Evolutionary conservation across 2,329 filamentous ascomycete species (phyloP).

Genomic region (Pseudogymnoascus sp.): DNA sequence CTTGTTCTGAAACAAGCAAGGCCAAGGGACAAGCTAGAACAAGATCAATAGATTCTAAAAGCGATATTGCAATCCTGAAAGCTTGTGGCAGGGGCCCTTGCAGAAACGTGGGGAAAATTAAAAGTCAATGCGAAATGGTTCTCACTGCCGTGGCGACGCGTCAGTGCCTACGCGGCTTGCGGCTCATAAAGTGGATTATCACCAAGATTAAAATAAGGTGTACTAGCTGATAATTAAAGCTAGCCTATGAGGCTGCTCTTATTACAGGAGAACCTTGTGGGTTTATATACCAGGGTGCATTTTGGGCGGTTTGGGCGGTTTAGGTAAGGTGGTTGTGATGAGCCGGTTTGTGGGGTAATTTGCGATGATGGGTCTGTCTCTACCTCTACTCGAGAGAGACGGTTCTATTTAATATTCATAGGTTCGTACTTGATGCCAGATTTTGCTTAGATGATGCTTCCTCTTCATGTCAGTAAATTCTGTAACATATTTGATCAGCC

Average conservation of each 20-base stretch:
- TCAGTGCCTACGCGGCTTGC: not conserved
- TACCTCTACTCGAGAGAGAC: not conserved
- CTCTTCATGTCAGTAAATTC: not conserved
- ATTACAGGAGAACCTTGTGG: not conserved
- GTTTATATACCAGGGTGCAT: not conserved
- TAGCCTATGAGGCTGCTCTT: slow-evolving; percentile 17
- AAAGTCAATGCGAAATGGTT: not conserved
- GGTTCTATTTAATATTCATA: not conserved
- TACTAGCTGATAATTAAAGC: slow-evolving; percentile 20
- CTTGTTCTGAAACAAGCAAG: not conserved
- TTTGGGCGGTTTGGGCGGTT: not conserved
- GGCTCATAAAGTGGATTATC: not conserved
- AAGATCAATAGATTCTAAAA: not conserved
- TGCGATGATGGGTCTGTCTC: not conserved
- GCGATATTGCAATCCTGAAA: not conserved
- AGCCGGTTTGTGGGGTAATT: not conserved
- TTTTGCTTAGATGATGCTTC: not conserved
- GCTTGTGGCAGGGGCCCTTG: not conserved
- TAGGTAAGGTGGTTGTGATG: not conserved
- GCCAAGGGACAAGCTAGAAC: not conserved
- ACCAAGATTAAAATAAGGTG: not conserved
- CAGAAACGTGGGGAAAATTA: not conserved
- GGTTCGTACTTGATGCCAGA: not conserved
- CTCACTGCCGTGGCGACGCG: not conserved
- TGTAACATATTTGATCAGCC: not conserved